phyloP scores from a whole-genome alignment of 2,329 filamentous ascomycete genomes.

The Ophiocordyceps camponoti-leonardi region DNA sequence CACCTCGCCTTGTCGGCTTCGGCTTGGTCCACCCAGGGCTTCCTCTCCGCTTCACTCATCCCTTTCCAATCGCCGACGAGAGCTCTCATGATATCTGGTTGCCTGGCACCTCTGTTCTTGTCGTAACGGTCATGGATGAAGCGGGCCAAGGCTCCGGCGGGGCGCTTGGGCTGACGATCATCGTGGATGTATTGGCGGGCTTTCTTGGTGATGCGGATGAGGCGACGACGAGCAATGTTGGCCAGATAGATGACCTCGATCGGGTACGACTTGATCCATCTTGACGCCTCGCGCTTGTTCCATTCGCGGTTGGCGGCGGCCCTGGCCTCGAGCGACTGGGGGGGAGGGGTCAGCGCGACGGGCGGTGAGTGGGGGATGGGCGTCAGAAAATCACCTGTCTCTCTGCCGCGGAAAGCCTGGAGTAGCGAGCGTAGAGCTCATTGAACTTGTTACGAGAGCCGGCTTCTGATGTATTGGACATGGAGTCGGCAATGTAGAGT shows the following conservation, averaged over 20 bases:
- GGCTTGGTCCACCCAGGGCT: slow-evolving; percentile 17
- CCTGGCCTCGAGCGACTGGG: slow-evolving; percentile 13
- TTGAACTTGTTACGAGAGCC: too few relatives aligned
- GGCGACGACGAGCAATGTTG: slow-evolving; percentile 26
- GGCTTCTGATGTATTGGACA: too few relatives aligned
- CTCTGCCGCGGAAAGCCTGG: slow-evolving; percentile 21
- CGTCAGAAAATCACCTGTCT: slow-evolving; percentile 23
- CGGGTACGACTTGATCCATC: slow-evolving; percentile 29
- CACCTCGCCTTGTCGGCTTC: slow-evolving; percentile 3
- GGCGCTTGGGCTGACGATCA: slow-evolving; percentile 26
- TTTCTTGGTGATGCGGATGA: slow-evolving; percentile 17
- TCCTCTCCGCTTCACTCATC: slow-evolving; percentile 22
- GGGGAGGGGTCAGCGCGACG: slow-evolving; percentile 1
- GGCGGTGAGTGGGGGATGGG: neutral
- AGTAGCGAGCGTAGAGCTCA: slow-evolving; percentile 16
- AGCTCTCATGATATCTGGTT: slow-evolving; percentile 6
- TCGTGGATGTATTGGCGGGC: slow-evolving; percentile 20
- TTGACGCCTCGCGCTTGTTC: slow-evolving; percentile 22
- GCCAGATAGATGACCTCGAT: slow-evolving; percentile 23
- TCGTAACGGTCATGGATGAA: slow-evolving; percentile 12
- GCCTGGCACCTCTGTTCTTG: neutral
- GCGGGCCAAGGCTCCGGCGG: slow-evolving; percentile 13
- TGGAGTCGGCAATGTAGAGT: slow-evolving; percentile 19
- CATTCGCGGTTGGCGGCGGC: slow-evolving; percentile 20
- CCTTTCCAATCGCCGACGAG: slow-evolving; percentile 24